Base-by-base conservation (phyloP, 2,329 filamentous ascomycete species). In the Neonectria sp. region DNA sequence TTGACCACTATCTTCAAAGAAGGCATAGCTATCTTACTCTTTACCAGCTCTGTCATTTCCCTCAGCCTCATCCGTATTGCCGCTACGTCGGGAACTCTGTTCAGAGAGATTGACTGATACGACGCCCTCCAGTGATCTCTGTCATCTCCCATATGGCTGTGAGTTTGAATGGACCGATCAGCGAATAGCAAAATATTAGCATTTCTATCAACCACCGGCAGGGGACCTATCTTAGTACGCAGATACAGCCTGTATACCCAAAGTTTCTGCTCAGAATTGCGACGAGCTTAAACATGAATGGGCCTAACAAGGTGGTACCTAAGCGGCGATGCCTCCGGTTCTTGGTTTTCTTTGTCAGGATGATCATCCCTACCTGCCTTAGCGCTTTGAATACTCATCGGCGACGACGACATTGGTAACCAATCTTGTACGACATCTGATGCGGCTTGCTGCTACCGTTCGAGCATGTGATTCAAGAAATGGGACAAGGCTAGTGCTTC, bases 371-470 rank as follows among this genome's bases (percentile, higher is more conserved):
- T 4, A 90, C 88, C 2, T 86, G 88, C 0, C 92, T 92, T 75
- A 88, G 86, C 65, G 85, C 91, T 51, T 82, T 91, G n/a, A 89
- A 87, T 71, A 89, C 89, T 0, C 79, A 1, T 89, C 89, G 0
- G 89, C 89, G 0, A 91, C 89, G 0, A 88, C 88, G 0, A 89
- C 89, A 2, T 90, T 90, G 0, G 88, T 90, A 0, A 90, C 90
- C 69, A 92, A 92, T 68, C 79, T 93, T 4, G 84, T 88, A 5
- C 81, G 90, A n/a, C 92, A 90, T 74, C 78, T 89, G 21, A 79
- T 89, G 21, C 48, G 90, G 89, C 91, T 90, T 0, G 85, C 81
- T 1, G 86, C 86, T 3, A 90, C 89, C 25, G 88, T 88, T 92
- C 45, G 85, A 90, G 58, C 80, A 84, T 58, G 88, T 92, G 83